Evolutionary conservation across 306 rosid species (phyloP).

Genomic region (Gleditsia sinensis): DNA sequence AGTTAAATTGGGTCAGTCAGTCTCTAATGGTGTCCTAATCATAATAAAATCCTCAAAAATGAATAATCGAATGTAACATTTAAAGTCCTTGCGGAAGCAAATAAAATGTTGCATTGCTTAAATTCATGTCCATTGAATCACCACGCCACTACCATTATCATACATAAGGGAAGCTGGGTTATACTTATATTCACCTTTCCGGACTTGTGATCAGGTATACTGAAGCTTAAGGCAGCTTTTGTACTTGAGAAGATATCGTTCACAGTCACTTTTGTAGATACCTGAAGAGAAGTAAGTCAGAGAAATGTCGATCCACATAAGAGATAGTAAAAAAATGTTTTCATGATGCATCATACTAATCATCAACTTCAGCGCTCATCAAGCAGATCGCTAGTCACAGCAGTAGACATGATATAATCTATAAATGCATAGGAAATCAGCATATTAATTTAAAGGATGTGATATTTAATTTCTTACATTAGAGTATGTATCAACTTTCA

Average conservation of each 20-base stretch:
- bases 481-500: constrained; percentile 82
- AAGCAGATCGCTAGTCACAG: constrained; percentile 2
- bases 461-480: constrained; percentile 58
- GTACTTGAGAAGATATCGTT: constrained; percentile 64
- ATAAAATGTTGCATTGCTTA: neutral
- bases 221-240: constrained; percentile 81
- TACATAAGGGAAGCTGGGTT: neutral
- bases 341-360: constrained; percentile 8
- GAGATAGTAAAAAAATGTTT: neutral
- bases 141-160: neutral
- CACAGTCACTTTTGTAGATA: constrained; percentile 73
- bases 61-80: constrained; percentile 9
- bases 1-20: constrained; percentile 1
- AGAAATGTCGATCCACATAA: neutral
- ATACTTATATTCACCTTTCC: constrained; percentile 76
- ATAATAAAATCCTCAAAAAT: constrained; percentile 22
- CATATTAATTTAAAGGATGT: constrained; percentile 12
- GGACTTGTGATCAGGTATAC: constrained; percentile 89
- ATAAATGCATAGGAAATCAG: constrained; percentile 8
- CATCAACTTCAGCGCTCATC: neutral
- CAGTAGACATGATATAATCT: constrained; percentile 11
- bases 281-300: constrained; percentile 47
- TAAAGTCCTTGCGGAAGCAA: constrained; percentile 15
- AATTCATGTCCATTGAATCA: constrained; percentile 14
- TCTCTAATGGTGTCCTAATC: neutral